Conservation (phyloP, 345 rosid species). For the Arabidopsis suecica region DNA sequence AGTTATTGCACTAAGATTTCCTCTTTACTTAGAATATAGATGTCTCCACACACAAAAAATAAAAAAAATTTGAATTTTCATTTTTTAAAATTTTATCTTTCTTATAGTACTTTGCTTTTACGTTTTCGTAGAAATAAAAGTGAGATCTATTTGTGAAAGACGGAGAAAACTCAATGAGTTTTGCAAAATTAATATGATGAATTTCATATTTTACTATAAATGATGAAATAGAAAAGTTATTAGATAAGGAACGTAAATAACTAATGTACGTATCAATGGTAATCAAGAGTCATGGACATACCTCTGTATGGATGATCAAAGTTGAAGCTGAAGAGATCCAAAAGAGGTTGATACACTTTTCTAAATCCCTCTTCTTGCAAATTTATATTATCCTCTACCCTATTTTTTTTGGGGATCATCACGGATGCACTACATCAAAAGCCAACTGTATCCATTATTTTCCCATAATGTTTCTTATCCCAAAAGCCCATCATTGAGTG, state of each 20-base stretch:
- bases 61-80: neutral
- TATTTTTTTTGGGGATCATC: neutral
- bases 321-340: conserved; percentile 16
- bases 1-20: neutral
- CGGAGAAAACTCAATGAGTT: too few relatives aligned
- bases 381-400: conserved; percentile 7
- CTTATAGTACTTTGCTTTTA: neutral
- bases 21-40: neutral
- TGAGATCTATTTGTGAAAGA: too few relatives aligned
- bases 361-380: conserved; percentile 2
- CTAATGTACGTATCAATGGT: neutral
- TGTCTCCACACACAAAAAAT: too few relatives aligned
- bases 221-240: neutral
- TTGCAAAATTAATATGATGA: too few relatives aligned
- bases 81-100: neutral
- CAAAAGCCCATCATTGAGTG: conserved; percentile 27
- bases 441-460: conserved; percentile 25
- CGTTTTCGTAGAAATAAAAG: too few relatives aligned
- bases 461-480: conserved; percentile 38
- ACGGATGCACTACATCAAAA: conserved; percentile 27
- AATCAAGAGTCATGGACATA: conserved; percentile 9
- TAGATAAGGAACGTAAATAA: neutral
- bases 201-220: too few relatives aligned
- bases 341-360: neutral
- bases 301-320: conserved; percentile 29